Conservation (phyloP, 345 rosid genomes). For the Turritis glabra region DNA sequence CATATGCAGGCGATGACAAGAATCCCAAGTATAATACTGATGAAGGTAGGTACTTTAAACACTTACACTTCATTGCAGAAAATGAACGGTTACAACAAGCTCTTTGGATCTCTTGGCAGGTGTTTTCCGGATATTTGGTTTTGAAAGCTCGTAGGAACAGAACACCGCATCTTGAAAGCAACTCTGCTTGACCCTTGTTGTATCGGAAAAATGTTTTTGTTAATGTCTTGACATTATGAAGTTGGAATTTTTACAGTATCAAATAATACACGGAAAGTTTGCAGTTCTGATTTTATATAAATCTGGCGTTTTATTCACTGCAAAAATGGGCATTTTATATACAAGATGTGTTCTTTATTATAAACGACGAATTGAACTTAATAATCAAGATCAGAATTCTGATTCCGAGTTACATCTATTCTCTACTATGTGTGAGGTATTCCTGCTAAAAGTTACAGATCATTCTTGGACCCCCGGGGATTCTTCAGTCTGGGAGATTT, state of each 20-base stretch:
- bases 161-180: neutral
- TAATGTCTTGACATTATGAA: conserved; percentile 1
- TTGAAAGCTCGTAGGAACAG: conserved; percentile 58
- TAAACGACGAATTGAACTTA: conserved; percentile 13
- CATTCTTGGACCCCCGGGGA: conserved; percentile 13
- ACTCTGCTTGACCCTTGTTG: conserved; percentile 2
- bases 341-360: conserved; percentile 34
- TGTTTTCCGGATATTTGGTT: conserved; percentile 88
- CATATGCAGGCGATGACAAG: conserved; percentile 98
- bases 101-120: conserved; percentile 51
- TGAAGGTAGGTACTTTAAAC: conserved; percentile 81
- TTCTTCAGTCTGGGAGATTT: conserved; percentile 23
- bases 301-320: conserved; percentile 16
- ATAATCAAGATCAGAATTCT: conserved; percentile 13
- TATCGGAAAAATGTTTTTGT: neutral
- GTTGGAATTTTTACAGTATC: conserved; percentile 8
- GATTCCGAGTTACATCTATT: conserved; percentile 16
- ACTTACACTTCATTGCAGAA: neutral
- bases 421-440: conserved; percentile 14
- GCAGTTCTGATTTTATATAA: neutral
- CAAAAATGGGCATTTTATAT: neutral
- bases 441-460: conserved; percentile 21
- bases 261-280: conserved; percentile 2
- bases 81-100: conserved; percentile 8
- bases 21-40: conserved; percentile 79